Base-by-base conservation (phyloP, 176 grass and related monocot species). In the Paspalum vaginatum region DNA sequence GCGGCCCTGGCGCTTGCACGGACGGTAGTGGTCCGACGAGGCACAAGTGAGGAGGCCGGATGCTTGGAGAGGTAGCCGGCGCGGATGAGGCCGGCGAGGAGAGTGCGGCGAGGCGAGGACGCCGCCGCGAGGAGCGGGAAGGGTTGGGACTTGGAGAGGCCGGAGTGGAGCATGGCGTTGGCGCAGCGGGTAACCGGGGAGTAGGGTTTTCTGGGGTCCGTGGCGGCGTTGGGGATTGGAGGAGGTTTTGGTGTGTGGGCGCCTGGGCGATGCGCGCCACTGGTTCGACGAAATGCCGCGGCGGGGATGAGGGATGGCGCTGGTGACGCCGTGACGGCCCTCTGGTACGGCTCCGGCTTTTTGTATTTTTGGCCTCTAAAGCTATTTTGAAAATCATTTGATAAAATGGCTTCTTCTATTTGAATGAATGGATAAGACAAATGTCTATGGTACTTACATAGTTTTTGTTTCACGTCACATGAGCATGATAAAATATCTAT, bases 141-240 rank as follows among this genome's bases (percentile, higher is more conserved):
- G 18, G 77, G 81, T 2, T 86, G 86, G 68, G 84, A 74, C 39
- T 88, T 99, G 75, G 86, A 72, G 79, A 99, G 84, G 66, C 86
- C 72, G 58, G 81, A 84, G 78, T 95, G 89, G 51, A 88, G 86
- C 88, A 99, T 94, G 74, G 72, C 61, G 72, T 60, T 85, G 68
- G 66, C 67, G 47, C 75, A 16, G 47, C 38, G 42, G 64, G 72
- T 17, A 68, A 11, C 26, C 25, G 58, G 32, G 58, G 32, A 32
- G 32, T 1, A 69, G 75, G 82, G 70, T 79, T 89, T 79, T 66
- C 9, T n/a, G 67, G 42, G 22, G 5, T 14, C 41, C 5, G 21
- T 21, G 44, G 15, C 25, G 83, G 56, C 61, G 63, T 61, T 45
- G 14, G 14, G 76, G 41, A 2, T 42, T 27, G 41, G 1, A 64